Evolutionary conservation across 805 yeast species (phyloP).

Genomic region (Metschnikowia sp.): DNA sequence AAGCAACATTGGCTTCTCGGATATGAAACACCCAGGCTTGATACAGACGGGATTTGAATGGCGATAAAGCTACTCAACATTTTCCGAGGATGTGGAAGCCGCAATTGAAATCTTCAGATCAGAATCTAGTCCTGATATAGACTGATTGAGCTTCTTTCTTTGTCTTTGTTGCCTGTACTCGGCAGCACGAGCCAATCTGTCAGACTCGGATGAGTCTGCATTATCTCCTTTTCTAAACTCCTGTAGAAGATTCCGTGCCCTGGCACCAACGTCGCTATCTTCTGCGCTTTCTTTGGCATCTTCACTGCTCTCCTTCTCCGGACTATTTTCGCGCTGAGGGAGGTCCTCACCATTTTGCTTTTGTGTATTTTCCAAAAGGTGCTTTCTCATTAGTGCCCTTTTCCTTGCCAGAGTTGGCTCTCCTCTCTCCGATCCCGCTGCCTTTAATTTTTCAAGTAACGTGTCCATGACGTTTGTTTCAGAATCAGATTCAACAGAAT

Average conservation of each 20-base stretch:
- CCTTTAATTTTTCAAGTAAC: conserved; percentile 78
- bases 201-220: conserved; percentile 14
- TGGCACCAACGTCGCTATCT: conserved; percentile 46
- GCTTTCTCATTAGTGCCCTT: conserved; percentile 71
- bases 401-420: conserved; percentile 80
- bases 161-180: conserved; percentile 17
- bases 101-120: not conserved
- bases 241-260: conserved; percentile 62
- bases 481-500: conserved; percentile 30
- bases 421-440: conserved; percentile 75
- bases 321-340: not conserved
- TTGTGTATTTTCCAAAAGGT: conserved; percentile 42
- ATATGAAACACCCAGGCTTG: too few species aligned
- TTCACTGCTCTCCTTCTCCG: conserved; percentile 1
- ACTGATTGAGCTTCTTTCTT: conserved; percentile 10
- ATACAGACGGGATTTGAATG: too few species aligned
- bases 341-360: conserved; percentile 1
- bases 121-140: not conserved
- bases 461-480: conserved; percentile 74
- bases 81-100: not conserved
- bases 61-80: not conserved
- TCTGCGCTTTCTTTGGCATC: conserved; percentile 10
- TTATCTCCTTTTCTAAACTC: conserved; percentile 48
- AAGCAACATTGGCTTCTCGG: too few species aligned
- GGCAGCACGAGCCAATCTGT: conserved; percentile 12